These are phyloP conservation scores for Reticulascus tulasneorum DNA, from an alignment of 2,329 filamentous ascomycete genomes.

Conservation along the genomic window DNA sequence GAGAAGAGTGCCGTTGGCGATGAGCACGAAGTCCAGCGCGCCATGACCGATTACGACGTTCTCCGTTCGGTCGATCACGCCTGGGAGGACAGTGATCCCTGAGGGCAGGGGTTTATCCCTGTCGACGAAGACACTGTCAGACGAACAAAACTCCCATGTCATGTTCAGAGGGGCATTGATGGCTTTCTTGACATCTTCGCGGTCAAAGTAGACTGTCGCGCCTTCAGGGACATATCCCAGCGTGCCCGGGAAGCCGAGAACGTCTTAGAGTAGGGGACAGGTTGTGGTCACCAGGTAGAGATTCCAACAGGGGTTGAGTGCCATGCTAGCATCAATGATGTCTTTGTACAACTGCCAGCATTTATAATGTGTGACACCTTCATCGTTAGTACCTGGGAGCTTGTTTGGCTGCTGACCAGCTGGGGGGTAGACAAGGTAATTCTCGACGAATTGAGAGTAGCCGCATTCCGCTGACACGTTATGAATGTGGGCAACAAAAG, in stretches of 20 bases:
- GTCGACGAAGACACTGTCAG: conserved; percentile 31
- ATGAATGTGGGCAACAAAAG: conserved; percentile 49
- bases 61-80: conserved; percentile 68
- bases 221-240: conserved; percentile 61
- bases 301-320: conserved; percentile 74
- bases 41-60: conserved; percentile 74
- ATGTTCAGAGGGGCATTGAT: conserved; percentile 56
- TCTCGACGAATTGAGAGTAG: conserved; percentile 55
- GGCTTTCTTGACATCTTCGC: conserved; percentile 63
- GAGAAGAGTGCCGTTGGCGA: conserved; percentile 66
- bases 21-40: conserved; percentile 63
- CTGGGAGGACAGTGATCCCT: conserved; percentile 56
- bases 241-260: conserved; percentile 65
- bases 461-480: conserved; percentile 54
- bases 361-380: conserved; percentile 29
- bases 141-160: conserved; percentile 39
- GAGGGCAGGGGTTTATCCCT: conserved; percentile 52
- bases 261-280: conserved; percentile 67
- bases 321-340: conserved; percentile 47
- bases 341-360: conserved; percentile 56
- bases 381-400: conserved; percentile 38
- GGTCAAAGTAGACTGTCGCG: conserved; percentile 65
- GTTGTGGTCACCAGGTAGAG: conserved; percentile 69
- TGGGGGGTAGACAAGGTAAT: conserved; percentile 67
- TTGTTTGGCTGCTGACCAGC: conserved; percentile 51